Evolutionary conservation across 768 basidiomycete species (phyloP).

Genomic region (Suillus variegatus): DNA sequence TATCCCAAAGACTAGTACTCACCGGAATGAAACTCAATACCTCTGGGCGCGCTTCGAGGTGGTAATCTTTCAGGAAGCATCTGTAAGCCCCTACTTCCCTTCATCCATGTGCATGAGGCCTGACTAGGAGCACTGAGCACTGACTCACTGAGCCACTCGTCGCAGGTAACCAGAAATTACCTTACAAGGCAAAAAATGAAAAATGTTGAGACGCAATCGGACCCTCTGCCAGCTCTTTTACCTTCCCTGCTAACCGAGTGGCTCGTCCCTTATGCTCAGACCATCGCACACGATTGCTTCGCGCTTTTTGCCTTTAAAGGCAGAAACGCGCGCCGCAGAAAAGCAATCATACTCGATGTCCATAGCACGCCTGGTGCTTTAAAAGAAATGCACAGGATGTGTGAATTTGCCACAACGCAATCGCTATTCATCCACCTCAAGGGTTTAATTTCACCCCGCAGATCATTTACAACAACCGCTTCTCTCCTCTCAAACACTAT

Average conservation of each 20-base stretch:
- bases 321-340: constrained; percentile 17
- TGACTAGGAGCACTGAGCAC: background rate
- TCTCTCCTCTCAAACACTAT: background rate
- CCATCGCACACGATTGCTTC: constrained; percentile 22
- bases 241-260: background rate
- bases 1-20: background rate
- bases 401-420: constrained; percentile 6
- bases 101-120: background rate
- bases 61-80: background rate
- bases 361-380: constrained; percentile 20
- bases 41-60: background rate
- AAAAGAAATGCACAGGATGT: constrained; percentile 19
- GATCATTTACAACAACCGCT: background rate
- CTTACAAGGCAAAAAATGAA: background rate
- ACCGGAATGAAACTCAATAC: background rate
- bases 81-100: background rate
- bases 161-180: background rate
- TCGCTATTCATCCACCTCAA: constrained; percentile 1
- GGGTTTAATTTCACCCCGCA: background rate
- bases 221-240: background rate
- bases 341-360: constrained; percentile 29
- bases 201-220: background rate
- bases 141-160: background rate
- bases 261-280: constrained; percentile 15
- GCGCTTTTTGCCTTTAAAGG: constrained; percentile 22